Conservation (phyloP, 1,284 basidiomycete species). For the Somion occarium region DNA sequence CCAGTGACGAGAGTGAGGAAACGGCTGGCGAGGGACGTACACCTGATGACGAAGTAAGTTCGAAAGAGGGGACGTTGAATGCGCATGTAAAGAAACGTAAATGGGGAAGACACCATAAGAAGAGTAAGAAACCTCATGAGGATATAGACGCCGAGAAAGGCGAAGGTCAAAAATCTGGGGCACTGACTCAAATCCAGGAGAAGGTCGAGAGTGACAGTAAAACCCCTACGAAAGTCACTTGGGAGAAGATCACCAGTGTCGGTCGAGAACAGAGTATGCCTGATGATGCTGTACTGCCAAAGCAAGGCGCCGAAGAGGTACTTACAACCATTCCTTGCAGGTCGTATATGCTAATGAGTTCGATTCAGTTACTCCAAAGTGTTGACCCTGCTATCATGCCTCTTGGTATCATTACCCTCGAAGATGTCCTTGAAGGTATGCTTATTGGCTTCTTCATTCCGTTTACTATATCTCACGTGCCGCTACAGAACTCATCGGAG, state of each 20-base stretch:
- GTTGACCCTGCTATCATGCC: slow-evolving; percentile 72
- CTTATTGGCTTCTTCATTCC: neutral
- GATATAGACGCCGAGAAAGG: slow-evolving; percentile 5
- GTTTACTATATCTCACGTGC: slow-evolving; percentile 1
- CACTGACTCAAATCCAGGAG: neutral
- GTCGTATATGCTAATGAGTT: too few species aligned
- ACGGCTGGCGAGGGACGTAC: slow-evolving; percentile 21
- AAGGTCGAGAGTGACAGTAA: slow-evolving; percentile 13
- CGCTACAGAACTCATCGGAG: slow-evolving; percentile 72
- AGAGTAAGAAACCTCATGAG: slow-evolving; percentile 9
- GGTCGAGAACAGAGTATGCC: slow-evolving; percentile 76
- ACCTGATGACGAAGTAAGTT: slow-evolving; percentile 10
- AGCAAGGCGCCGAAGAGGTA: slow-evolving; percentile 63
- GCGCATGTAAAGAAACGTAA: slow-evolving; percentile 2
- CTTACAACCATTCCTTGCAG: slow-evolving; percentile 16
- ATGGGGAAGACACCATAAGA: slow-evolving; percentile 5
- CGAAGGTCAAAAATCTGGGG: neutral
- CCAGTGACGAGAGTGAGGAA: slow-evolving; percentile 27
- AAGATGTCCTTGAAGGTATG: slow-evolving; percentile 84
- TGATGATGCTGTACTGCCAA: slow-evolving; percentile 72
- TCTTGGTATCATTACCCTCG: slow-evolving; percentile 88
- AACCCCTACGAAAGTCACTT: slow-evolving; percentile 8
- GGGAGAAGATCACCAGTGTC: slow-evolving; percentile 27
- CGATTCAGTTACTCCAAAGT: slow-evolving; percentile 70
- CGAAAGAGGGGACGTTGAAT: slow-evolving; percentile 13